Conservation (phyloP, 2,329 filamentous ascomycete species). For the Apiospora pterosperma region DNA sequence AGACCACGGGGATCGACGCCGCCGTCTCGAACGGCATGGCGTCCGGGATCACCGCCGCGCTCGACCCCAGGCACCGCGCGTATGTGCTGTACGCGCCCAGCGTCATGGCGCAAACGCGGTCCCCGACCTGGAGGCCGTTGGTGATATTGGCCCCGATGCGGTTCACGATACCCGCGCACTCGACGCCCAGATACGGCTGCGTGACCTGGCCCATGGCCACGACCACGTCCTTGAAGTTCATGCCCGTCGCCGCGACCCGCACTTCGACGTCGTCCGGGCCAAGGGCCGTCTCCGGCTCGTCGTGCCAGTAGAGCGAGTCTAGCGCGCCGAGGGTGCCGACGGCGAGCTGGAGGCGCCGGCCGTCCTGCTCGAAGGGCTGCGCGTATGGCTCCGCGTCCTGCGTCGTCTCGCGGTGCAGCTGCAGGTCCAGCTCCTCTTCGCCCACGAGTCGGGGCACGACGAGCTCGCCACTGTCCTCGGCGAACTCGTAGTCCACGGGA, state of each 20-base stretch:
- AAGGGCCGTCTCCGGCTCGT: conserved; percentile 18
- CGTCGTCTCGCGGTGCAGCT: conserved; percentile 18
- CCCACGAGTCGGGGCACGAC: conserved; percentile 20
- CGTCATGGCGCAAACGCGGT: conserved; percentile 33
- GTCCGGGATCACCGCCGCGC: conserved; percentile 23
- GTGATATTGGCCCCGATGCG: conserved; percentile 13
- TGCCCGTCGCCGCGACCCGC: conserved; percentile 21
- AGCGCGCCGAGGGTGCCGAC: conserved; percentile 9
- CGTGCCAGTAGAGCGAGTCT: conserved; percentile 16
- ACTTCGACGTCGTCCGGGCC: conserved; percentile 31
- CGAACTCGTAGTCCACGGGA: conserved; percentile 27
- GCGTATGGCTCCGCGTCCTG: conserved; percentile 15
- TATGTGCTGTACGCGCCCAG: conserved; percentile 29
- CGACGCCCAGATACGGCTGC: conserved; percentile 3
- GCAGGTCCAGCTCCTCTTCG: conserved; percentile 19
- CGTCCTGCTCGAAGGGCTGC: conserved; percentile 16
- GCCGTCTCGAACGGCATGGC: conserved; percentile 20
- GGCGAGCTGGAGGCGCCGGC: conserved; percentile 11
- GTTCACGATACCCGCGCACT: background rate
- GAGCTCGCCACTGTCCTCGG: conserved; percentile 20
- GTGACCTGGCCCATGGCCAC: conserved; percentile 14
- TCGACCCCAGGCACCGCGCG: conserved; percentile 22
- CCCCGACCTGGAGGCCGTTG: conserved; percentile 18
- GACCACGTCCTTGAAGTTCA: conserved; percentile 26
- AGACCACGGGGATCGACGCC: conserved; percentile 9